A percentile compares a stretch with the other conserved stretches of the same genome.
phyloP scores from a whole-genome alignment of 2,329 filamentous ascomycete species.

The Fusarium transvaalense region DNA sequence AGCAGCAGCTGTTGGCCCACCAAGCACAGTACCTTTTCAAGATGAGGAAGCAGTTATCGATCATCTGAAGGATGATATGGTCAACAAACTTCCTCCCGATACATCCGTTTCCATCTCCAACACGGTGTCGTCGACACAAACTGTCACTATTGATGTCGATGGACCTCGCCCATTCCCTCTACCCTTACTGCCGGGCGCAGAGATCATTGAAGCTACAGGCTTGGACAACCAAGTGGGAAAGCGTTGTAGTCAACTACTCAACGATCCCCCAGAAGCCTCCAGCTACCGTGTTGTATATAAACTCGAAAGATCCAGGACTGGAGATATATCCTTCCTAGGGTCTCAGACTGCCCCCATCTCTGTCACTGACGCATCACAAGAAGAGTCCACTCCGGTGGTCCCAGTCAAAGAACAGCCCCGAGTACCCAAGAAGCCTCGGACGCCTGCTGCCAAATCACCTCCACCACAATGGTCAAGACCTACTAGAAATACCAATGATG shows the following conservation, averaged over 20 bases:
- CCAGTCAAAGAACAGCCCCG: conserved; percentile 28
- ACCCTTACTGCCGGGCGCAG: conserved; percentile 68
- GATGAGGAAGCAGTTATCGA: conserved; percentile 59
- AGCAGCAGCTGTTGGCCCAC: neutral
- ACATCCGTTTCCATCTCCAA: conserved; percentile 72
- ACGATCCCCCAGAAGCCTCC: conserved; percentile 49
- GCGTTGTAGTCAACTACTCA: conserved; percentile 33
- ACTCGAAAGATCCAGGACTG: conserved; percentile 65
- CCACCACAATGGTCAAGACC: conserved; percentile 28
- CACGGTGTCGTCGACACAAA: conserved; percentile 70
- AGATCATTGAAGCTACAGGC: conserved; percentile 67
- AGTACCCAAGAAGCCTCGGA: conserved; percentile 25
- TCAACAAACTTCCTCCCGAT: conserved; percentile 66
- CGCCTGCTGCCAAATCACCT: conserved; percentile 19
- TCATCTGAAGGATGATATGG: conserved; percentile 66
- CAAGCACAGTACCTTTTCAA: conserved; percentile 11
- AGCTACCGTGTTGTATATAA: conserved; percentile 70
- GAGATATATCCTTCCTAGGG: conserved; percentile 56
- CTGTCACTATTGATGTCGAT: conserved; percentile 72
- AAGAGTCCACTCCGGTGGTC: conserved; percentile 25
- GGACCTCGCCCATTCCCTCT: conserved; percentile 65
- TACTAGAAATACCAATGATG: conserved; percentile 16
- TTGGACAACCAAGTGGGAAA: conserved; percentile 20
- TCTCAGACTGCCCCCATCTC: conserved; percentile 49
- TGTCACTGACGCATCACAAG: conserved; percentile 47